Evolutionary conservation across 805 yeast genomes (phyloP).

Genomic region (Yarrowia hollandica): DNA sequence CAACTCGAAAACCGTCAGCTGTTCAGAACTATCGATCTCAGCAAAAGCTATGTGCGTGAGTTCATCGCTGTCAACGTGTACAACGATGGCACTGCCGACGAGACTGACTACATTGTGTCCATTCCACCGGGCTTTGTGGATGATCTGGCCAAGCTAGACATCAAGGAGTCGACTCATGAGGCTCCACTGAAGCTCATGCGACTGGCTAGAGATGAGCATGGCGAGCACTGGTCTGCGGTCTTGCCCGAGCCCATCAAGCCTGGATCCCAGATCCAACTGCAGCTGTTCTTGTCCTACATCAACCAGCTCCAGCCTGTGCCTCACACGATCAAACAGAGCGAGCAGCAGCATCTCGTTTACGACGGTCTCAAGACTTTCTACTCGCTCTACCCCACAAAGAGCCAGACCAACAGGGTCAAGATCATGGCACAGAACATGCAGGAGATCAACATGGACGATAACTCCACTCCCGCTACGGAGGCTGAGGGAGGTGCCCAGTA

Average conservation of each 20-base stretch:
- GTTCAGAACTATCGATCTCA: slow-evolving; percentile 61
- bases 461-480: background rate
- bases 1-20: slow-evolving; percentile 60
- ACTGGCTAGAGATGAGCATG: slow-evolving; percentile 36
- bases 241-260: slow-evolving; percentile 71
- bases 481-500: slow-evolving; percentile 44
- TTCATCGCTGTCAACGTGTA: slow-evolving; percentile 53
- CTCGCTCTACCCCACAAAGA: slow-evolving; percentile 59
- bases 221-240: slow-evolving; percentile 49
- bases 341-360: slow-evolving; percentile 59
- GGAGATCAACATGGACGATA: slow-evolving; percentile 8
- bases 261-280: slow-evolving; percentile 52
- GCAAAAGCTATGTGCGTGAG: slow-evolving; percentile 66
- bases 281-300: slow-evolving; percentile 52
- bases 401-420: slow-evolving; percentile 34
- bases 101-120: slow-evolving; percentile 56
- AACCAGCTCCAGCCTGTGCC: slow-evolving; percentile 63
- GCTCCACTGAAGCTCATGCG: slow-evolving; percentile 38
- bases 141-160: slow-evolving; percentile 50
- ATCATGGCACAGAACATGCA: slow-evolving; percentile 29
- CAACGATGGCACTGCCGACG: slow-evolving; percentile 60
- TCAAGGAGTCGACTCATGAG: slow-evolving; percentile 40
- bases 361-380: slow-evolving; percentile 56
- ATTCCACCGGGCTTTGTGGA: slow-evolving; percentile 51
- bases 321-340: slow-evolving; percentile 55